Base-by-base conservation (phyloP, 139 green algal species). In the Closterium sp. region DNA sequence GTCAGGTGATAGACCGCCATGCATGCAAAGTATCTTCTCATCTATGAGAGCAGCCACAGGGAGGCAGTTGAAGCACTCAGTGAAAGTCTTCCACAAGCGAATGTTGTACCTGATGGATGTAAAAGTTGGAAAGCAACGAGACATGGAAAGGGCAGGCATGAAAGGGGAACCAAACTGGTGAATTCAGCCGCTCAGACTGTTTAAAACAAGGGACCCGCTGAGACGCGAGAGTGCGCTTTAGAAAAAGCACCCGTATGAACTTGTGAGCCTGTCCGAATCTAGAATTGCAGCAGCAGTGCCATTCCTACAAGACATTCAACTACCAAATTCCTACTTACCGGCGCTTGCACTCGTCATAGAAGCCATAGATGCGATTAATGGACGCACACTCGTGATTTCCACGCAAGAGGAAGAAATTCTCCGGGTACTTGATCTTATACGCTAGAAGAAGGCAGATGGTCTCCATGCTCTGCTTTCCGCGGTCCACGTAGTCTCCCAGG, bases 31-130 rank as follows among this genome's bases (percentile, higher is more conserved):
- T 89, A 99, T 99, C 97, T 99, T 99, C 95, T 99, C 98, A 90
- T 99, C 98, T 32, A 99, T 97, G 10, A 99, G 96, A 24, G 98
- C 98, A 24, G 96, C 96, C 45, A 99, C 97, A 9, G 98, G 98
- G 89, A 99, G 95, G 95, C 98, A 99, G 96, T 99, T 99, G 96
- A 99, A 99, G 96, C 98, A 99, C 91, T 99, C 98, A n/a, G 97
- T 99, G 95, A 99, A 99, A 0, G 97, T 99, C 85, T 99, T 97
- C 98, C 98, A 99, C n/a, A 99, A 95, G 89, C 98, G 95, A 88
- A 99, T 99, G 96, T 99, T 99, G 94, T 99, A 99, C 91, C 98
- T 96, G 94, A 99, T 99, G 97, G 98, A 99, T 95, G 99, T 98
- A 92, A 13, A 24, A 79, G 62, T 79, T 79, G 27, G 2, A 79